Conservation (phyloP, 2,329 filamentous ascomycete genomes). For the Ophiostoma ips region DNA sequence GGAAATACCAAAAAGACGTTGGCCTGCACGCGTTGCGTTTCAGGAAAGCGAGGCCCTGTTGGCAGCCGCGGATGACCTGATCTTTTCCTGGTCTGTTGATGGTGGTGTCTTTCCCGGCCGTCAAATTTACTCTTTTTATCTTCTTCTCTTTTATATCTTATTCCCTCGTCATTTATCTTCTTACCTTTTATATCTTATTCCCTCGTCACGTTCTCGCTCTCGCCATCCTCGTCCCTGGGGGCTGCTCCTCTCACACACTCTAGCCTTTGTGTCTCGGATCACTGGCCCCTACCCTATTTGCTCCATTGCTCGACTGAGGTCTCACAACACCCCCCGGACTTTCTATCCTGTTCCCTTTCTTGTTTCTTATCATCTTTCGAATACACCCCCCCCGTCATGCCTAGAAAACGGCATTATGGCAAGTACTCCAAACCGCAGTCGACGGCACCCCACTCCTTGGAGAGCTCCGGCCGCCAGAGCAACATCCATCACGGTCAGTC, state of each 20-base stretch:
- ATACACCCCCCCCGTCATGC: slow-evolving; percentile 30
- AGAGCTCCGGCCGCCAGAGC: slow-evolving; percentile 20
- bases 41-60: neutral
- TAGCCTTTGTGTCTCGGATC: slow-evolving; percentile 8
- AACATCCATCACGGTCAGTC: slow-evolving; percentile 12
- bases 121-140: neutral
- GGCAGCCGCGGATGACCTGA: neutral
- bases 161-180: too few relatives aligned
- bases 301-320: neutral
- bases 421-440: slow-evolving; percentile 45
- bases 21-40: too few relatives aligned
- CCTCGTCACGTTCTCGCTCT: too few relatives aligned
- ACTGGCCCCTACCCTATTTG: neutral
- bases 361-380: neutral
- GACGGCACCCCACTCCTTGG: slow-evolving; percentile 36
- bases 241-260: neutral
- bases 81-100: neutral
- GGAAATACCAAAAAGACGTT: neutral
- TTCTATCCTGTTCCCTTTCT: neutral
- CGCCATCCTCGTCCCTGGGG: neutral
- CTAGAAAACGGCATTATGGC: slow-evolving; percentile 46
- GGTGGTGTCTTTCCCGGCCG: neutral
- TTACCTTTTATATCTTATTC: too few relatives aligned
- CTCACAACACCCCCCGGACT: slow-evolving; percentile 4
- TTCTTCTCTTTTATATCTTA: neutral